phyloP scores from a whole-genome alignment of 129 eudicot genomes.

The Flaveria brownii region DNA sequence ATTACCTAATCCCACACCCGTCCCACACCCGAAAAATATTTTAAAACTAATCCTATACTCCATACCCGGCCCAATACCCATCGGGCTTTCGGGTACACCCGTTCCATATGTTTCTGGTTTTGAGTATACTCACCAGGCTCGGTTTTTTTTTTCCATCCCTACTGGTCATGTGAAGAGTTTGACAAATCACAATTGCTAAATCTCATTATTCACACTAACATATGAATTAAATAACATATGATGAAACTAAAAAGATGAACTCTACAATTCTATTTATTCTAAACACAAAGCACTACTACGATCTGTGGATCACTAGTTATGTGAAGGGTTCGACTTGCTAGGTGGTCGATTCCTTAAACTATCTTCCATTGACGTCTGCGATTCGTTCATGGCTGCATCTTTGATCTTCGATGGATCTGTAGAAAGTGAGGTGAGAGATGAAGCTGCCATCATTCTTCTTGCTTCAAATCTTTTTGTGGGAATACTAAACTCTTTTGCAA shows the following conservation, averaged over 20 bases:
- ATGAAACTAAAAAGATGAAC: background rate
- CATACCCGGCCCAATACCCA: too few relatives aligned
- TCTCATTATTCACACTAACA: slow-evolving; percentile 12
- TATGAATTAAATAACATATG: slow-evolving; percentile 23
- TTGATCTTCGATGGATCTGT: slow-evolving; percentile 41
- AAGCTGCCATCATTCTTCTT: slow-evolving; percentile 49
- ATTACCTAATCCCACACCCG: too few relatives aligned
- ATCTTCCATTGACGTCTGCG: slow-evolving; percentile 45
- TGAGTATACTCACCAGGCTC: too few relatives aligned
- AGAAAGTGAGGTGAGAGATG: slow-evolving; percentile 42
- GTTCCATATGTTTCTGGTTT: too few relatives aligned
- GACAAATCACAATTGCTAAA: slow-evolving; percentile 20
- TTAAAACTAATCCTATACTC: too few relatives aligned
- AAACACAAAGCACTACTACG: slow-evolving; percentile 13
- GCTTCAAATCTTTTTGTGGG: slow-evolving; percentile 39
- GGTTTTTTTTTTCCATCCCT: too few relatives aligned
- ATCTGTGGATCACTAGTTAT: slow-evolving; percentile 45
- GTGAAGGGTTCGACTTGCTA: slow-evolving; percentile 71
- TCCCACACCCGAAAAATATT: too few relatives aligned
- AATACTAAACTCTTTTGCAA: background rate
- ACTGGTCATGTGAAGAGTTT: slow-evolving; percentile 9
- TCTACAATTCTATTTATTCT: background rate
- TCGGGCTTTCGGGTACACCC: too few relatives aligned
- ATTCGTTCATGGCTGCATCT: slow-evolving; percentile 35
- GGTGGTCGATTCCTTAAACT: slow-evolving; percentile 62